A percentile compares a stretch with the other conserved stretches of the same genome.
These are phyloP conservation scores for Luffa acutangula DNA, from an alignment of 306 rosid species.

Conservation along the genomic window DNA sequence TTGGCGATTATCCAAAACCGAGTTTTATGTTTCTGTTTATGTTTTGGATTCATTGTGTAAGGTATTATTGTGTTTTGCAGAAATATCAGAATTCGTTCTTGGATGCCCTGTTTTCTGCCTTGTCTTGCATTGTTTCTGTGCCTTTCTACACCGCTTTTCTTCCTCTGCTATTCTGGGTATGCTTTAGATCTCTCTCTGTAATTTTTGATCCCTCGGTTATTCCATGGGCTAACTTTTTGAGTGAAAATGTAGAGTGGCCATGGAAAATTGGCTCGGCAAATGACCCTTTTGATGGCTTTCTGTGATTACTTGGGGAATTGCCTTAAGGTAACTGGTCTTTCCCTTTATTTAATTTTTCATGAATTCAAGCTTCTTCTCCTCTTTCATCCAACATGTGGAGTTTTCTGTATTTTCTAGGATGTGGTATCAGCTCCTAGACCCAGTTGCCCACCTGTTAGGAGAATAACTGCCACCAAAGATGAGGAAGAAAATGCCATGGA, in stretches of 20 bases:
- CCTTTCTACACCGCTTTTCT: constrained; percentile 95
- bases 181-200: constrained; percentile 10
- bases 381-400: background rate
- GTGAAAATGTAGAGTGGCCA: constrained; percentile 67
- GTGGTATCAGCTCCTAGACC: constrained; percentile 94
- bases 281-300: constrained; percentile 89
- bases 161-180: constrained; percentile 87
- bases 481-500: constrained; percentile 92
- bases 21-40: background rate
- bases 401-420: constrained; percentile 35
- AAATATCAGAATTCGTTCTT: constrained; percentile 36
- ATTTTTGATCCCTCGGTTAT: background rate
- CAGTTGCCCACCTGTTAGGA: constrained; percentile 75
- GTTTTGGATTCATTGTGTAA: background rate
- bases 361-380: constrained; percentile 1
- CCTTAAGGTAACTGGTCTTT: constrained; percentile 44
- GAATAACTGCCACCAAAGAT: constrained; percentile 79
- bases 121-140: constrained; percentile 85
- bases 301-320: constrained; percentile 84
- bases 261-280: constrained; percentile 93
- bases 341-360: background rate
- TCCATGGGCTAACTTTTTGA: background rate
- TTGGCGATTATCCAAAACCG: background rate
- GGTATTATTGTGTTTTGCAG: constrained; percentile 27
- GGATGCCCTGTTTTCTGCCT: constrained; percentile 61